Evolutionary conservation across 2,329 filamentous ascomycete species (phyloP).

Genomic region (Fusarium lyarnte): DNA sequence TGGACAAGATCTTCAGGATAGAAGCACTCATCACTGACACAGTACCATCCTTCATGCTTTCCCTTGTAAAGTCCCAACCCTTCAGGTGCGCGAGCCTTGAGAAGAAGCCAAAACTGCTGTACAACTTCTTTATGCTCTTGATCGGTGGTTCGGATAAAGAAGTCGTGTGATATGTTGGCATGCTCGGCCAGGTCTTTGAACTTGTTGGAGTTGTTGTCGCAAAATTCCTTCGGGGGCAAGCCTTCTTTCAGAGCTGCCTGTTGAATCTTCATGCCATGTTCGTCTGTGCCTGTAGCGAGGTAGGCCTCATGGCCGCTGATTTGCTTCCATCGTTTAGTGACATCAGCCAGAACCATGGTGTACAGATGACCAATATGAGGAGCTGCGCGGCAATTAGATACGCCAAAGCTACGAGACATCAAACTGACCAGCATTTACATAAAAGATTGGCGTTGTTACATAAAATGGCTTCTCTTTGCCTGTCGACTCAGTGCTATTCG

Average conservation of each 20-base stretch:
- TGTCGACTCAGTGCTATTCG: conserved; percentile 36
- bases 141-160: conserved; percentile 94
- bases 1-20: conserved; percentile 83
- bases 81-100: conserved; percentile 65
- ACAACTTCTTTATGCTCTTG: conserved; percentile 83
- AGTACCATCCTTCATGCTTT: conserved; percentile 96
- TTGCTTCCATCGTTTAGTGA: conserved; percentile 90
- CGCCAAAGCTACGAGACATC: background rate
- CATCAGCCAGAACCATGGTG: conserved; percentile 88
- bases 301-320: conserved; percentile 77
- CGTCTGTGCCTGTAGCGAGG: conserved; percentile 91
- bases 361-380: conserved; percentile 97
- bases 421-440: conserved; percentile 87
- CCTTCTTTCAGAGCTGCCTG: conserved; percentile 79
- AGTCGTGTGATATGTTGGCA: conserved; percentile 78
- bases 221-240: conserved; percentile 82
- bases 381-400: conserved; percentile 59
- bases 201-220: conserved; percentile 81
- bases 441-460: conserved; percentile 96
- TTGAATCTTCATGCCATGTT: conserved; percentile 98
- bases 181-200: conserved; percentile 79
- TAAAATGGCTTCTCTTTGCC: conserved; percentile 88
- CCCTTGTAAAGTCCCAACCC: conserved; percentile 82
- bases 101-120: conserved; percentile 85
- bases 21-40: conserved; percentile 95